Evolutionary conservation across 805 yeast species (phyloP), one percentile per base, ranked within the genome.

Genomic region (Yarrowia divulgata): DNA sequence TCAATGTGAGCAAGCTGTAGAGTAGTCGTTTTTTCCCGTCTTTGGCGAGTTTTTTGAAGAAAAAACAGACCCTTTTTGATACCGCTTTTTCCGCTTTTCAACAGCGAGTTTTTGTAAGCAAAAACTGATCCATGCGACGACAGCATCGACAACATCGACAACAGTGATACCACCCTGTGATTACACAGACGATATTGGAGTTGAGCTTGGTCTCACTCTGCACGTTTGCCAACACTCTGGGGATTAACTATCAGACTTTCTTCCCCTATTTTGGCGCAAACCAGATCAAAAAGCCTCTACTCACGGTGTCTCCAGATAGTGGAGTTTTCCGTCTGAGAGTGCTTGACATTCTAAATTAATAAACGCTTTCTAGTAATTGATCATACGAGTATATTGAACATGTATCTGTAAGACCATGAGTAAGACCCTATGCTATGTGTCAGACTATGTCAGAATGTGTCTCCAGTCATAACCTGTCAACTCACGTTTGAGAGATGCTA

Each of bases 171-270:
- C 29, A 23, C 29, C 29, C 4, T 23, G 29, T 23, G 29, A 23
- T 23, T 23, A 23, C 29, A 23, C 29, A 23, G 29, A 23, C 29
- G 29, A 23, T 23, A 23, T 23, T 23, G 3, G 29, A 23, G 29
- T 4, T 23, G 29, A 23, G 29, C 29, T 23, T 23, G 29, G 29
- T 23, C 29, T 23, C 29, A 2, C 29, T 23, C 29, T 23, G 46
- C 29, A 55, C 80, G 91, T 88, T 90, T 90, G 93, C 91, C 89
- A 87, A 90, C 96, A 90, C 94, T 90, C 95, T 89, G 95, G 93
- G 87, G 89, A 88, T 85, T 83, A 82, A 85, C 87, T 77, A 57
- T 66, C 71, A 88, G 78, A 81, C 89, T 87, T 84, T 84, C 84
- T 85, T 88, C 85, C 88, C 93, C 96, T 89, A 90, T 90, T 90